Conservation (phyloP, 75 land plant species). For the Ceratopteris richardii region DNA sequence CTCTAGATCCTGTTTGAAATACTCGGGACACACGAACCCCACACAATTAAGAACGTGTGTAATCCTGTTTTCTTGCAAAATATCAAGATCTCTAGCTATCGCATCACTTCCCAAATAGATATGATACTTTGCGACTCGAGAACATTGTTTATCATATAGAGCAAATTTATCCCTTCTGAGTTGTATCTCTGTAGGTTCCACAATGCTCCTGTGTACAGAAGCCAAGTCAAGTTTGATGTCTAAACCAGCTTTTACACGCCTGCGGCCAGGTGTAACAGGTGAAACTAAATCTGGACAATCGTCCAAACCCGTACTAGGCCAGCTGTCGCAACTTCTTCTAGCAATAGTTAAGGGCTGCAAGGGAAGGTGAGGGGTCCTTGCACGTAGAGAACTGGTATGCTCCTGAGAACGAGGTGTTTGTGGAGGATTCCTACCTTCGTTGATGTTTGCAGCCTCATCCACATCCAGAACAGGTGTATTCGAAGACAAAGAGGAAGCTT, state of each 20-base stretch:
- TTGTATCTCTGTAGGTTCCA: slow-evolving; percentile 35
- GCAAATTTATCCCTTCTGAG: slow-evolving; percentile 65
- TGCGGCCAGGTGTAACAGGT: slow-evolving; percentile 46
- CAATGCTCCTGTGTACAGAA: slow-evolving; percentile 15
- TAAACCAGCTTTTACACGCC: slow-evolving; percentile 22
- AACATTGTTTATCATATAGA: slow-evolving; percentile 82
- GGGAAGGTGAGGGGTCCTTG: slow-evolving; percentile 4
- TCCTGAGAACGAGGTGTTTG: too few species aligned
- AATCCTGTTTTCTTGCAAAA: slow-evolving; percentile 52
- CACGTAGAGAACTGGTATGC: too few species aligned
- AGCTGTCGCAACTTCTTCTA: slow-evolving; percentile 12
- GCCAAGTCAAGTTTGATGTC: slow-evolving; percentile 36
- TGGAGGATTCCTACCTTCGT: too few species aligned
- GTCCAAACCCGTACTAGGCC: slow-evolving; percentile 13
- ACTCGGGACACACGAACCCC: slow-evolving; percentile 89
- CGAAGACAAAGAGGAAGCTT: too few species aligned
- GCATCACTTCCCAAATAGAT: slow-evolving; percentile 79
- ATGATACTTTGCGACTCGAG: slow-evolving; percentile 62
- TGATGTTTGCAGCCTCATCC: not conserved
- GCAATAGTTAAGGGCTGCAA: slow-evolving; percentile 19
- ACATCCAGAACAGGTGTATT: not conserved
- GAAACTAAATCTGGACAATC: slow-evolving; percentile 6
- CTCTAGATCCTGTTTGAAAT: slow-evolving; percentile 65
- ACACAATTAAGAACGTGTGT: slow-evolving; percentile 93
- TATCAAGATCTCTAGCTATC: slow-evolving; percentile 64